Evolutionary conservation across 352 stramenopile species (phyloP).

Genomic region (Phytophthora meadii): DNA sequence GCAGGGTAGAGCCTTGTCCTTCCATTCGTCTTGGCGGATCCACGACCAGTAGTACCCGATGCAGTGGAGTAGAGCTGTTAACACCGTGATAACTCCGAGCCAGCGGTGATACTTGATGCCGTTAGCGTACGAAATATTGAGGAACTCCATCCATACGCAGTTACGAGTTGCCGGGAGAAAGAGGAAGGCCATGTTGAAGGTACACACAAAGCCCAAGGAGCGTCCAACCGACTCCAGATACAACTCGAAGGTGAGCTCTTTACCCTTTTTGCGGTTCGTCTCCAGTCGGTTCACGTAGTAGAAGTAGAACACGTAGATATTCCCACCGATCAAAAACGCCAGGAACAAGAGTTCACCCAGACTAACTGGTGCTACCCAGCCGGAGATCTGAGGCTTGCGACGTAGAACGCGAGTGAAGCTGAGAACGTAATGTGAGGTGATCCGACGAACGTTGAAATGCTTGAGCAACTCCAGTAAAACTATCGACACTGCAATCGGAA

Average conservation of each 20-base stretch:
- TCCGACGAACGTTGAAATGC: slow-evolving; percentile 46
- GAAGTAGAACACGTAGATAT: slow-evolving; percentile 44
- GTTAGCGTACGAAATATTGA: slow-evolving; percentile 64
- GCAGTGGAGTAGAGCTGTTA: slow-evolving; percentile 44
- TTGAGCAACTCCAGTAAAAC: slow-evolving; percentile 51
- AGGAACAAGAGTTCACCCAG: slow-evolving; percentile 46
- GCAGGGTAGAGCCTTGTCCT: slow-evolving; percentile 41
- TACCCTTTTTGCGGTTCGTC: neutral
- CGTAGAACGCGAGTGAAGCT: slow-evolving; percentile 44
- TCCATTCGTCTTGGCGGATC: slow-evolving; percentile 29
- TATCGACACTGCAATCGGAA: slow-evolving; percentile 46
- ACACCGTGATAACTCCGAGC: slow-evolving; percentile 44
- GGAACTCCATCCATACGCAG: slow-evolving; percentile 62
- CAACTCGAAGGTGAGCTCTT: slow-evolving; percentile 26
- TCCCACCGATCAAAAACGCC: slow-evolving; percentile 35
- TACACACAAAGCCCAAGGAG: slow-evolving; percentile 40
- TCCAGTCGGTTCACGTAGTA: slow-evolving; percentile 15
- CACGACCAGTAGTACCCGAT: slow-evolving; percentile 42
- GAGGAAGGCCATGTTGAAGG: slow-evolving; percentile 62
- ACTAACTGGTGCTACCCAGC: slow-evolving; percentile 50
- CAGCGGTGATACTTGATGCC: slow-evolving; percentile 63
- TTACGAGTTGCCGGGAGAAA: slow-evolving; percentile 53
- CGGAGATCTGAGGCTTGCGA: slow-evolving; percentile 42
- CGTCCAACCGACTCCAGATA: slow-evolving; percentile 36
- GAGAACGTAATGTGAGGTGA: slow-evolving; percentile 39